Base-by-base conservation (phyloP, 768 basidiomycete species). In the Artomyces pyxidatus region DNA sequence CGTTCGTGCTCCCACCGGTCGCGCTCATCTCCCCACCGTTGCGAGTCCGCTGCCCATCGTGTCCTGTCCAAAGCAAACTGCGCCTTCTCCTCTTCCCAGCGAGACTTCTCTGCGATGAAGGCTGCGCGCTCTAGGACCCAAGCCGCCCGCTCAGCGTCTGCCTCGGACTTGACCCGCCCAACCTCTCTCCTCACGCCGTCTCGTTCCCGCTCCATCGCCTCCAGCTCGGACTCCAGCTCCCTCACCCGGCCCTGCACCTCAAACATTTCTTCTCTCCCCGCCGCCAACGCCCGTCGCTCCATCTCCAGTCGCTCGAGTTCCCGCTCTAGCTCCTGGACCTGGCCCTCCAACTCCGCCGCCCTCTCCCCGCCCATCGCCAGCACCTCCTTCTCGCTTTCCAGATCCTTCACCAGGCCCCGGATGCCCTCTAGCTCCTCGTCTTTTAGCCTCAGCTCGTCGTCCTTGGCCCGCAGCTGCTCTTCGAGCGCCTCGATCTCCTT, bases 311-410 rank as follows among this genome's bases (percentile, higher is more conserved):
- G 68, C 6, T 72, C 74, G 23, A 81, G 57, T 46, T 85, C 77
- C 47, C 68, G 63, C 62, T 83, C 76, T 45, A 88, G 58, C 1
- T 75, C 71, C 16, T 67, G 64, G 37, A 84, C 78, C 29, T 76
- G 81, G 42, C 85, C 85, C 58, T 85, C 77, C 1, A 14, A 48
- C 14, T 42, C 30, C 21, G 83, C 79, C 40, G 64, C 74, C 59
- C 83, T 81, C 32, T 85, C 64, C 21, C 22, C 23, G 23, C n/a
- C 85, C 69, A 82, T 70, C 1, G 71, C 71, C 68, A 83, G 70
- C 52, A 74, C 72, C 2, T 80, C 80, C 61, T 86, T 81, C 12
- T 82, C 67, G 56, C 85, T 75, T 42, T 80, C 64, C 68, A 83
- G 62, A 53, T 83, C 78, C 6, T 70, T 78, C 56, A 80, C 81